Percentiles rank a stretch among this genome's conserved stretches.
These are phyloP conservation scores for Exophiala viscosa DNA, from an alignment of 2,329 filamentous ascomycete species.

Conservation along the genomic window DNA sequence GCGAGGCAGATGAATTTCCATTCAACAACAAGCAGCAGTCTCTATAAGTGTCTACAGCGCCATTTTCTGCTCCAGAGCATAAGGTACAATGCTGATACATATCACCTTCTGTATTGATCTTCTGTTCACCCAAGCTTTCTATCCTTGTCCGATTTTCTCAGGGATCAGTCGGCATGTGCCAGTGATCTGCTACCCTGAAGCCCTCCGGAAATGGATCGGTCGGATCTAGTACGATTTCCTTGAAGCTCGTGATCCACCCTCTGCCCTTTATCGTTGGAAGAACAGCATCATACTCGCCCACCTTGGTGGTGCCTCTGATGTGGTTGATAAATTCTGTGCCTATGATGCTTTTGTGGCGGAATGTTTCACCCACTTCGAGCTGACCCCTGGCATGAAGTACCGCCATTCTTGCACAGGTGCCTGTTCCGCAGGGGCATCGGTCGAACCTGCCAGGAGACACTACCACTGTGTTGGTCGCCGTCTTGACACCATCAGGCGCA, in stretches of 20 bases:
- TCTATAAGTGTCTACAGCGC: no score
- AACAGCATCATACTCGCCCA: slow-evolving; percentile 41
- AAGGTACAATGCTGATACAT: no score
- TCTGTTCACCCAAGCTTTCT: no score
- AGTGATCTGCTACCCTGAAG: slow-evolving; percentile 38
- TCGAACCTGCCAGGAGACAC: slow-evolving; percentile 47
- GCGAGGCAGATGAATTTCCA: no score
- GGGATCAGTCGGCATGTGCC: slow-evolving; percentile 10
- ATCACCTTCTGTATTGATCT: no score
- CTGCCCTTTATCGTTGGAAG: slow-evolving; percentile 42
- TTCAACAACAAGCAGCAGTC: no score
- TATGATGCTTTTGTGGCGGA: slow-evolving; percentile 43
- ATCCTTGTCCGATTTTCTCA: not conserved
- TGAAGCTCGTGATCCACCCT: slow-evolving; percentile 47
- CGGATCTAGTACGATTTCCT: slow-evolving; percentile 43
- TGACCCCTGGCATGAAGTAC: slow-evolving; percentile 42
- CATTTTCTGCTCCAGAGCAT: no score
- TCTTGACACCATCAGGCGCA: slow-evolving; percentile 27
- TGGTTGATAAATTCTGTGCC: slow-evolving; percentile 42
- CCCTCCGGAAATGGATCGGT: slow-evolving; percentile 44
- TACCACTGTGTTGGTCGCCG: slow-evolving; percentile 41
- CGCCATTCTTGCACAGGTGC: slow-evolving; percentile 44
- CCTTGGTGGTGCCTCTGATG: slow-evolving; percentile 37
- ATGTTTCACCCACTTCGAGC: slow-evolving; percentile 36
- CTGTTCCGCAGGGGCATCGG: slow-evolving; percentile 47